Evolutionary conservation across 2,329 filamentous ascomycete genomes (phyloP), one percentile per base, ranked within the genome.

Genomic region (Blastomyces parvus): DNA sequence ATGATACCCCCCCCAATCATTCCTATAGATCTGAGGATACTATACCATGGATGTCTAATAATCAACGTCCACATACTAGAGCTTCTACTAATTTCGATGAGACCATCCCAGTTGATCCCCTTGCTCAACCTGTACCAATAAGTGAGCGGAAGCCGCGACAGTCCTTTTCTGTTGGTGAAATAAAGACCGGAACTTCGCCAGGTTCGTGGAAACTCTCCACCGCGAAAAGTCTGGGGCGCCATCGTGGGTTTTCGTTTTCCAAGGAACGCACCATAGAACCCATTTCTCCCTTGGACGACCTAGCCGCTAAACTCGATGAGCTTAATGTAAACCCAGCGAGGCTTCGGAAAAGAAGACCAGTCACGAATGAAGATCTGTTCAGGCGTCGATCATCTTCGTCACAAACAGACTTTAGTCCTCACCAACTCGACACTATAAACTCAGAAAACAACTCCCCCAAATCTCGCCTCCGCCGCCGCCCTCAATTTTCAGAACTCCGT

Each of bases 161-260:
- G 61, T 82, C 81, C 63, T 82, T 83, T 74, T 82, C 81, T 33
- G 76, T 82, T 63, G 73, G 74, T 61, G 78, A 82, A 66, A 68
- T 72, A 48, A 64, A 72, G 78, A 56, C 73, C 77, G 63, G 74
- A 72, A 60, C 71, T 71, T 61, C 74, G 69, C 60, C 74, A 71
- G 63, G 73, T 69, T 66, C 74, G 67, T 75, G 73, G 72, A 78
- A 74, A 70, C 66, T 72, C 55, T 73, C 75, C 30, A 69, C 72
- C 22, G 68, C 72, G 44, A 73, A 73, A 72, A 76, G 70, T 67
- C 70, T 70, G 70, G 69, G 69, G 50, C 71, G 69, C 38, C 63
- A 58, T 27, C 64, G 65, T 44, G 46, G 59, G 55, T 63, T 61
- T 42, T 63, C 65, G 52, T 58, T 64, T 57, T 42, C 67, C 57